Evolutionary conservation across 2,329 filamentous ascomycete genomes (phyloP), one percentile per base, ranked within the genome.

Genomic region (Fusarium odoratissimum): DNA sequence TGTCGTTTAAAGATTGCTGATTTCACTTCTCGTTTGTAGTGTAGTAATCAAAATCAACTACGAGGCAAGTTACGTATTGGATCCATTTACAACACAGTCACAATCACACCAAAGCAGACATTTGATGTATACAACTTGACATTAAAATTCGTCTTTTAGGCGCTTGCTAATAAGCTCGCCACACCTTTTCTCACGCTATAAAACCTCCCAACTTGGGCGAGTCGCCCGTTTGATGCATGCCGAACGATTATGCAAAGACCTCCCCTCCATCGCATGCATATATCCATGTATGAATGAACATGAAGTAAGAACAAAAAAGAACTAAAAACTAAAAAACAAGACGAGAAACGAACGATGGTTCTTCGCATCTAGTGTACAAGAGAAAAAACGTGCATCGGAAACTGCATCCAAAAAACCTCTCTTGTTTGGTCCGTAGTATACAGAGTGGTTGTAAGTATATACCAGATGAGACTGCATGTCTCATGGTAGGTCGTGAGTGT

Each of bases 321-420:
- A 57, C 31, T 14, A 58, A 42, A 28, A 59, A 41, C 37, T 42
- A 30, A 28, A 33, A 30, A 72, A 51, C 51, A 33, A 14, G 21
- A 60, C 37, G 44, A 46, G 31, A 44, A 65, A 54, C 48, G 30
- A 62, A 57, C 28, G 44, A 58, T 54, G 31, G 66, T 66, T 56
- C 42, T 52, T 60, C 61, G 54, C 44, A 56, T 71, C 66, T 76
- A 77, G 59, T 77, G 72, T 76, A 77, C 75, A 76, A 65, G 61
- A 61, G 60, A 70, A 70, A 52, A 54, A 64, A 60, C 48, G 38
- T 19, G 49, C 40, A 42, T 56, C 19, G 48, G 55, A 60, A 75
- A 55, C 49, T 65, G 57, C 68, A 76, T 75, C 68, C 75, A 77
- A 75, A 77, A 77, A 65, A 60, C 60, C 74, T 56, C 72, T 71